phyloP scores from a whole-genome alignment of 164 flowering plant genomes.

The Paratinospora sagittata region DNA sequence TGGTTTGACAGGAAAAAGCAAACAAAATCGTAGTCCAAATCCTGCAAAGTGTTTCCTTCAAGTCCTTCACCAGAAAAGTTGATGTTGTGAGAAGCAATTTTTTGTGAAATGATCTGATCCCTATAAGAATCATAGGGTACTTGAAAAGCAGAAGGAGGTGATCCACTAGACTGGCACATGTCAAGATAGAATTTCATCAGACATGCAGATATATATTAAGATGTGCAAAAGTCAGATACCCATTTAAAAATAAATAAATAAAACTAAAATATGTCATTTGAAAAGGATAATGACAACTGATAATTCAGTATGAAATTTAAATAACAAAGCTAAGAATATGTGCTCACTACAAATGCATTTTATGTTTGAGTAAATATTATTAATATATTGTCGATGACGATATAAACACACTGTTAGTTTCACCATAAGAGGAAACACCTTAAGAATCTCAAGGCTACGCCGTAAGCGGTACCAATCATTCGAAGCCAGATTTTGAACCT shows the following conservation, averaged over 20 bases:
- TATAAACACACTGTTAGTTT: background rate
- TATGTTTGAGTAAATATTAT: background rate
- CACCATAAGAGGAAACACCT: constrained; percentile 37
- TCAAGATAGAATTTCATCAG: constrained; percentile 9
- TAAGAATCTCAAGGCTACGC: constrained; percentile 88
- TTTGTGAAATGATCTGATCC: constrained; percentile 32
- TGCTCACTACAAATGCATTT: background rate
- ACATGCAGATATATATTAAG: background rate
- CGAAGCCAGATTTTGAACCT: constrained; percentile 47
- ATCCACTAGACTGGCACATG: constrained; percentile 73
- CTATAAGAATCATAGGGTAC: constrained; percentile 83
- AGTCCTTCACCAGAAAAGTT: constrained; percentile 26
- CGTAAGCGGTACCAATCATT: constrained; percentile 91
- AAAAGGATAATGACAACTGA: background rate
- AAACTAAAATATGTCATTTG: background rate
- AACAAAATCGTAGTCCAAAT: constrained; percentile 78
- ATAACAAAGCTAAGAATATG: background rate
- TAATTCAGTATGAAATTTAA: background rate
- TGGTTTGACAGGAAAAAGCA: constrained; percentile 86
- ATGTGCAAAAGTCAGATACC: background rate
- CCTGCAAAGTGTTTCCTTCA: constrained; percentile 29
- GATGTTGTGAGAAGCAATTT: constrained; percentile 19
- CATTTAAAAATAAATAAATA: background rate
- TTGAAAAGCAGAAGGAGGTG: constrained; percentile 82
- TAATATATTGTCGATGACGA: background rate